Evolutionary conservation across 352 stramenopile species (phyloP).

Genomic region (Phytophthora brassicae): DNA sequence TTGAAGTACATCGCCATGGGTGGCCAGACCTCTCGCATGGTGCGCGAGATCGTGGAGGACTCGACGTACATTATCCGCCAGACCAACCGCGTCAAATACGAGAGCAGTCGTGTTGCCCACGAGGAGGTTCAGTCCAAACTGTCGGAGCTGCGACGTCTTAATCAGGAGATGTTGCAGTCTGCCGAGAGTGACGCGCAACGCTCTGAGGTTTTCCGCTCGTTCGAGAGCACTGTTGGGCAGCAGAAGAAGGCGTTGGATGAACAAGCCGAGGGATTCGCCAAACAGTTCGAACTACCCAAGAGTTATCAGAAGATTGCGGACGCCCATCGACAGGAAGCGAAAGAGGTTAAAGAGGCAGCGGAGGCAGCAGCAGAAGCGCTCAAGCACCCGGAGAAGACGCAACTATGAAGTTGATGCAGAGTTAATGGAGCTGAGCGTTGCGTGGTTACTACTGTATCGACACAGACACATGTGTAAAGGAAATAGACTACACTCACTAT

Average conservation of each 20-base stretch:
- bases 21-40: conserved; percentile 79
- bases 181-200: conserved; percentile 50
- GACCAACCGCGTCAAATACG: conserved; percentile 71
- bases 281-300: conserved; percentile 76
- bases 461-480: conserved; percentile 29
- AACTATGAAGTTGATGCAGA: neutral
- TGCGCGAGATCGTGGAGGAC: conserved; percentile 76
- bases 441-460: conserved; percentile 16
- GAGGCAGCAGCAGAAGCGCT: conserved; percentile 10
- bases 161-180: conserved; percentile 66
- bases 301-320: conserved; percentile 73
- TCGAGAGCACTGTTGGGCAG: conserved; percentile 44
- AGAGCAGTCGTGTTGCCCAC: conserved; percentile 54
- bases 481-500: conserved; percentile 38
- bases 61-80: conserved; percentile 80
- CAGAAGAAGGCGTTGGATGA: conserved; percentile 74
- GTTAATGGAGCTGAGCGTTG: neutral
- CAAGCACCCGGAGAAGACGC: conserved; percentile 14
- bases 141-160: conserved; percentile 52
- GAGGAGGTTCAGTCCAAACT: conserved; percentile 66
- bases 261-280: conserved; percentile 64
- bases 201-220: conserved; percentile 58
- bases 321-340: conserved; percentile 37
- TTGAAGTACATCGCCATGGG: conserved; percentile 45
- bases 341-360: conserved; percentile 7